Conservation (phyloP, 108 stramenopile species). For the Skeletonema potamos region DNA sequence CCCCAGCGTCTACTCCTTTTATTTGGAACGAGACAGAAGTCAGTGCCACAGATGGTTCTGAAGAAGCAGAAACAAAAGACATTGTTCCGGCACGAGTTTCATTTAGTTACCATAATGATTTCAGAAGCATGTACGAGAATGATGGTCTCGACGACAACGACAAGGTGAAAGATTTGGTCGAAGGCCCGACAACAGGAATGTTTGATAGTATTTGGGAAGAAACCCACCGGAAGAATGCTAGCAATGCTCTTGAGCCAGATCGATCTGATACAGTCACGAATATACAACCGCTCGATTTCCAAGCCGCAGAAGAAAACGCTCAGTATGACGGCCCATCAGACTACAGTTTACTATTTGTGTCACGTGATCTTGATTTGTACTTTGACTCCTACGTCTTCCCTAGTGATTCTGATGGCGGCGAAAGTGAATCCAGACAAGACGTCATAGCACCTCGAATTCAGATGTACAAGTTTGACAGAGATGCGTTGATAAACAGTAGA, state of each 20-base stretch:
- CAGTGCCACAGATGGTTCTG: not conserved
- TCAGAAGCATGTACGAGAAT: not conserved
- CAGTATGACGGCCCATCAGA: slow-evolving; percentile 63
- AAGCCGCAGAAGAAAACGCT: slow-evolving; percentile 54
- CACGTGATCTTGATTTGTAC: slow-evolving; percentile 69
- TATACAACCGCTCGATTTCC: slow-evolving; percentile 27
- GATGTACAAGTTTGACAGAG: slow-evolving; percentile 40
- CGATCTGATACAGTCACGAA: not conserved
- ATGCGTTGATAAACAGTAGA: slow-evolving; percentile 7
- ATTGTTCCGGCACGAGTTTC: not conserved
- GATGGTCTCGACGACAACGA: not conserved
- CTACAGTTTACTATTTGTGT: slow-evolving; percentile 47
- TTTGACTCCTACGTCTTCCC: slow-evolving; percentile 74
- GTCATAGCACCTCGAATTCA: slow-evolving; percentile 36
- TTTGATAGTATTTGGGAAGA: slow-evolving; percentile 42
- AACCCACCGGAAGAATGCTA: slow-evolving; percentile 28
- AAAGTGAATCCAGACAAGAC: not conserved
- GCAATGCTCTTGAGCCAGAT: not conserved
- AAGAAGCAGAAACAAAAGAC: not conserved
- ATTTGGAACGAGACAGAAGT: not conserved
- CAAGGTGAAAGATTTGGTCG: not conserved
- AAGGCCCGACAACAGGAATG: slow-evolving; percentile 7
- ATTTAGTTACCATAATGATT: not conserved
- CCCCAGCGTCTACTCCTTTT: not conserved
- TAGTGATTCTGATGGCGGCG: slow-evolving; percentile 7